phyloP scores from a whole-genome alignment of 768 basidiomycete genomes.

The Mycena venus region DNA sequence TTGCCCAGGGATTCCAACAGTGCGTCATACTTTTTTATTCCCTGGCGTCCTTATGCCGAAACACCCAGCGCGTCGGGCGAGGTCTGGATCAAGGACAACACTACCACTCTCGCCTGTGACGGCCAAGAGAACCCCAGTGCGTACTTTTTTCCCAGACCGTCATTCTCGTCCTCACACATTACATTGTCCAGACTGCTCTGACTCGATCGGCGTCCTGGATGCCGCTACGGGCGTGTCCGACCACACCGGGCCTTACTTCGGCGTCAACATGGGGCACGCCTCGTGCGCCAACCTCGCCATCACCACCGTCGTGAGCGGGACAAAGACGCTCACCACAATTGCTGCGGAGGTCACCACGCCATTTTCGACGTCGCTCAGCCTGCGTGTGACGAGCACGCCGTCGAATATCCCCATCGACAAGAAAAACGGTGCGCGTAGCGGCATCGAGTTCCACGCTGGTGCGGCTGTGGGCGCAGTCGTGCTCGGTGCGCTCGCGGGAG shows the following conservation, averaged over 20 bases:
- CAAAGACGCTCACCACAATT: background rate
- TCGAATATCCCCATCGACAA: conserved; percentile 16
- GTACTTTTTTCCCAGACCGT: background rate
- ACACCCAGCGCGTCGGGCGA: conserved; percentile 1
- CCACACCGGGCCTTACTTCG: conserved; percentile 17
- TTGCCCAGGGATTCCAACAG: conserved; percentile 16
- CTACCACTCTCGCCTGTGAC: conserved; percentile 6
- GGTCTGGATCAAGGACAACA: conserved; percentile 20
- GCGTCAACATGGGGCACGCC: conserved; percentile 12
- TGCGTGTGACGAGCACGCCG: conserved; percentile 17
- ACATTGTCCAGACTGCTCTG: background rate
- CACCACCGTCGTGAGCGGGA: conserved; percentile 8
- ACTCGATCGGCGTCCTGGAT: conserved; percentile 3
- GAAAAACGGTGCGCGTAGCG: too few species aligned
- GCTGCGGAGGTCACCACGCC: background rate
- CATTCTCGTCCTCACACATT: background rate
- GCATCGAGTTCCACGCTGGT: too few species aligned
- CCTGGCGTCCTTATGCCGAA: background rate
- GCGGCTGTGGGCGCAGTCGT: too few species aligned
- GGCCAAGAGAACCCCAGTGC: conserved; percentile 23
- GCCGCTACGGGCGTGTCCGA: conserved; percentile 3
- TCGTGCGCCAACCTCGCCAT: conserved; percentile 2
- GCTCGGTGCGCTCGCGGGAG: too few species aligned
- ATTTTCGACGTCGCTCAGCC: conserved; percentile 10
- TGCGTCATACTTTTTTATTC: background rate